Evolutionary conservation across 2,329 filamentous ascomycete genomes (phyloP).

Genomic region (Colletotrichum spinosum): DNA sequence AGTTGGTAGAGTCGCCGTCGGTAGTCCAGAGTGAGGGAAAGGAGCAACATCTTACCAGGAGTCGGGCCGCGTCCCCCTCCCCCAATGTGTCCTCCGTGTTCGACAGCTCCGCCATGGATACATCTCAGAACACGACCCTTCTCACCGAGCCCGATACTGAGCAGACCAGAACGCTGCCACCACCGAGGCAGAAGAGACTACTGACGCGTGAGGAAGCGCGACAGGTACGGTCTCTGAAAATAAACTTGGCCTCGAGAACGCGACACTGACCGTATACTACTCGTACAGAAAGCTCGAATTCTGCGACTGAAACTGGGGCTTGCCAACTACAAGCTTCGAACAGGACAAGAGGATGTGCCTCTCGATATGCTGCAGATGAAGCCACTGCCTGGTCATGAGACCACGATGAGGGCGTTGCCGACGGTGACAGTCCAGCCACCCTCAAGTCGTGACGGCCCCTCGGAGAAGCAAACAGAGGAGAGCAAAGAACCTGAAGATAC

Average conservation of each 20-base stretch:
- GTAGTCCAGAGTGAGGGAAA: not conserved
- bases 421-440: constrained; percentile 37
- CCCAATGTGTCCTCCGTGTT: constrained; percentile 63
- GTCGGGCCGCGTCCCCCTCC: constrained; percentile 23
- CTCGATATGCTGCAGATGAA: constrained; percentile 68
- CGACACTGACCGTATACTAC: constrained; percentile 19
- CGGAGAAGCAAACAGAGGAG: constrained; percentile 35
- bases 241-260: too few relatives aligned
- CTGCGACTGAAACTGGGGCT: constrained; percentile 76
- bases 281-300: constrained; percentile 69
- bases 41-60: constrained; percentile 11
- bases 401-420: constrained; percentile 35
- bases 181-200: constrained; percentile 39
- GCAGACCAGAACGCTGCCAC: constrained; percentile 35
- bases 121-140: constrained; percentile 58
- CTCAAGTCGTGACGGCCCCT: constrained; percentile 38
- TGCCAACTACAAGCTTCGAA: constrained; percentile 80
- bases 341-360: constrained; percentile 76
- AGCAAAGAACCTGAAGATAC: constrained; percentile 20
- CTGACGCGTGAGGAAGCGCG: constrained; percentile 65
- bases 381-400: constrained; percentile 40
- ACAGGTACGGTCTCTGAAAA: constrained; percentile 53
- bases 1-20: constrained; percentile 1
- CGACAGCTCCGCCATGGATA: constrained; percentile 59
- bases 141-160: constrained; percentile 61